Conservation (phyloP, 2,329 filamentous ascomycete species). For the Arthrinium puccinioides region DNA sequence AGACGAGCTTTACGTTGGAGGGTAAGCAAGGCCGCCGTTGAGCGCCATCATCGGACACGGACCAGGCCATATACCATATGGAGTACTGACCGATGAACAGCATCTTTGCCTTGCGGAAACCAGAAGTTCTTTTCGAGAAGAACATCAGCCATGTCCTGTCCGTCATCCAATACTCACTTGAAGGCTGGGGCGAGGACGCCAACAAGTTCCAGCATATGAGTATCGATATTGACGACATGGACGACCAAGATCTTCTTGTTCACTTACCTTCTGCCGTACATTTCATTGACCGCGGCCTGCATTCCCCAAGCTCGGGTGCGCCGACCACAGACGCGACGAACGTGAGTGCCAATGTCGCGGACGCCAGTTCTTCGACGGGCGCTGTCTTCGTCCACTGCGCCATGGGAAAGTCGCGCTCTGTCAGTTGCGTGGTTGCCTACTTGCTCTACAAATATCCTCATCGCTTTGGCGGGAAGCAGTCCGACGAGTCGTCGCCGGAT, state of each 20-base stretch:
- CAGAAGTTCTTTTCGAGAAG: constrained; percentile 59
- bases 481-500: constrained; percentile 35
- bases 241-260: constrained; percentile 78
- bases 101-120: constrained; percentile 28
- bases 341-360: too few relatives aligned
- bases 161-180: constrained; percentile 47
- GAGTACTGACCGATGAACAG: too few relatives aligned
- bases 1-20: constrained; percentile 70
- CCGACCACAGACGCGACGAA: too few relatives aligned
- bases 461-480: constrained; percentile 35
- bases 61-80: too few relatives aligned
- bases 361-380: constrained; percentile 19
- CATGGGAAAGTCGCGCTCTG: constrained; percentile 92
- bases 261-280: constrained; percentile 71
- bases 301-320: constrained; percentile 38
- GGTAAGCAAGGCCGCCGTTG: constrained; percentile 47
- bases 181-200: constrained; percentile 34
- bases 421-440: constrained; percentile 77
- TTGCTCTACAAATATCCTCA: constrained; percentile 62
- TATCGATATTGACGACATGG: constrained; percentile 84
- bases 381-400: constrained; percentile 65
- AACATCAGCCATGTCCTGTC: constrained; percentile 90
- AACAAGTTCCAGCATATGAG: constrained; percentile 63
- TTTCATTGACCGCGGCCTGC: constrained; percentile 75
- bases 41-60: too few relatives aligned